Conservation (phyloP, 2,329 filamentous ascomycete genomes). For the Pseudofabraea citricarpa region DNA sequence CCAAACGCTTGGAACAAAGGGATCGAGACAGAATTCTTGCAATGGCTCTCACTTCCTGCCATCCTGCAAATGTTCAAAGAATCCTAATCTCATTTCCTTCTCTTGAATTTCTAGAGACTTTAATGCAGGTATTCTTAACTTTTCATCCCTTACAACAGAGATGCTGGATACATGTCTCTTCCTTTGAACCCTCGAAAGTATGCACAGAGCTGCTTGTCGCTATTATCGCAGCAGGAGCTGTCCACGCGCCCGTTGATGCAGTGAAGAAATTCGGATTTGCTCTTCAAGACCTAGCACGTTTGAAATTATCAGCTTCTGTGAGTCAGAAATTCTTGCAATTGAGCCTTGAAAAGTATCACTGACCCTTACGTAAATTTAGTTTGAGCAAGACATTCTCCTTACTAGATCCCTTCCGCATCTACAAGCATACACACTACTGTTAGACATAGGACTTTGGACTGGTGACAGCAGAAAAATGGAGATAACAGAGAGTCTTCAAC, state of each 20-base stretch:
- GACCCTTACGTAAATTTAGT: neutral
- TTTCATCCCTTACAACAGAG: too few relatives aligned
- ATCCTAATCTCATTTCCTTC: neutral
- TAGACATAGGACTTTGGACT: constrained; percentile 5
- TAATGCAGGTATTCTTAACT: too few relatives aligned
- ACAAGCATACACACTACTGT: constrained; percentile 1
- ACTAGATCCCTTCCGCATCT: neutral
- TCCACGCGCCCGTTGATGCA: neutral
- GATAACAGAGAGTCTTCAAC: constrained; percentile 2
- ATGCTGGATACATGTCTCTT: too few relatives aligned
- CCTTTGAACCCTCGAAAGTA: neutral
- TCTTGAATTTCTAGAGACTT: too few relatives aligned
- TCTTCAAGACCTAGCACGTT: neutral
- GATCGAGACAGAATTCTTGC: constrained; percentile 1
- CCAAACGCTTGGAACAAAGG: neutral
- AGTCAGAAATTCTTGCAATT: neutral
- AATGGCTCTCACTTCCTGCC: neutral
- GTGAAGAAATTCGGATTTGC: constrained; percentile 4
- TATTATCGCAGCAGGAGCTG: constrained; percentile 1
- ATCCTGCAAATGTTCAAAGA: neutral
- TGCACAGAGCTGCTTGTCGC: neutral
- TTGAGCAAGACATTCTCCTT: neutral
- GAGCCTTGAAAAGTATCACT: neutral
- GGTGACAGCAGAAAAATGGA: constrained; percentile 4
- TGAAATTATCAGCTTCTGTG: neutral